These are phyloP conservation scores for Hordeum pubiflorum DNA, from an alignment of 202 grass and related monocot species.

Conservation along the genomic window DNA sequence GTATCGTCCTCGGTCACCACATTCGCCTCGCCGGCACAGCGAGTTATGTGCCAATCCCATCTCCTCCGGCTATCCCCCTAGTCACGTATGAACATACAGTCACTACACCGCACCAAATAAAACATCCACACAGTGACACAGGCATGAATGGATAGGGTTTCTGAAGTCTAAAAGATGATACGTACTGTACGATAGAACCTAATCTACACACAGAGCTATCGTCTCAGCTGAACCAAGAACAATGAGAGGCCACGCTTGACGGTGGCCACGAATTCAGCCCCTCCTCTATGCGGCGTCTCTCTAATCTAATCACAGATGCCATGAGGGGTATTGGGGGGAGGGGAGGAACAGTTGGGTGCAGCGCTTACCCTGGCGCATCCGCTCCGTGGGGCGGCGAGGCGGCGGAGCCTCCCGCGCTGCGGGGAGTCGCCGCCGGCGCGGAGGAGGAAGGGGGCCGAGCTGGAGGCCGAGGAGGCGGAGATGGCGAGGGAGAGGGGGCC, in stretches of 20 bases:
- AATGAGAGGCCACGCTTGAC: neutral
- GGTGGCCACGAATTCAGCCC: neutral
- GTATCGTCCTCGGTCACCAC: slow-evolving; percentile 7
- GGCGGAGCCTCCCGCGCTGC: neutral
- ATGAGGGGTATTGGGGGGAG: neutral
- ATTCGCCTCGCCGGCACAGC: slow-evolving; percentile 8
- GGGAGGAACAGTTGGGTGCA: no score
- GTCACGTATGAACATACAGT: neutral
- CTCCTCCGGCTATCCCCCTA: neutral
- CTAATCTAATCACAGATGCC: neutral
- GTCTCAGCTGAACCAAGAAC: neutral
- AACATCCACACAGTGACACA: neutral
- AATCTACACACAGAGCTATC: neutral
- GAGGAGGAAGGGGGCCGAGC: neutral
- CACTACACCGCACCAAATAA: neutral
- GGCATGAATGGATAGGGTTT: neutral
- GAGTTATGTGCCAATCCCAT: neutral
- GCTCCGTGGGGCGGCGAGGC: neutral
- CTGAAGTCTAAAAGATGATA: neutral
- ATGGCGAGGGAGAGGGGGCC: neutral
- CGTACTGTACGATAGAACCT: neutral
- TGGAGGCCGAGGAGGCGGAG: neutral
- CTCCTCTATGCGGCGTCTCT: neutral
- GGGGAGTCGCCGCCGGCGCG: neutral
- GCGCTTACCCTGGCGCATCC: slow-evolving; percentile 3